Evolutionary conservation across 768 basidiomycete genomes (phyloP).

Genomic region (Termitomyces sp.): DNA sequence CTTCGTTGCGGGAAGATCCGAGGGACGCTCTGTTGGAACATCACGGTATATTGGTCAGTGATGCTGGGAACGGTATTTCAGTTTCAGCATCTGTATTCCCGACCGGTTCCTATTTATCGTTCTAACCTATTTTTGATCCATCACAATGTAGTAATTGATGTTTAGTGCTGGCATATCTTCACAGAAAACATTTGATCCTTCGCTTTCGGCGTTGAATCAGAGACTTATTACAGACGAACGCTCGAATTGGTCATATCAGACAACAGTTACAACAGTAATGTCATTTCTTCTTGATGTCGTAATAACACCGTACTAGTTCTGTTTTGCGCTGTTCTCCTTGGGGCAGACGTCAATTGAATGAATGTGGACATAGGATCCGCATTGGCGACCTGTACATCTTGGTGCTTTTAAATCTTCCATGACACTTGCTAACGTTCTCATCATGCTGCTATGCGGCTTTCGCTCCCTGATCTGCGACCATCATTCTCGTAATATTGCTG

Average conservation of each 20-base stretch:
- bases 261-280: background rate
- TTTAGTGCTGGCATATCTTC: background rate
- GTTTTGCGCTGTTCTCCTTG: background rate
- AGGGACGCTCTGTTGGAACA: background rate
- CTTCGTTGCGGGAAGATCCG: conserved; percentile 7
- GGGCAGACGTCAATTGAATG: background rate
- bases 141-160: conserved; percentile 9
- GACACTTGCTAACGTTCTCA: too few relatives aligned
- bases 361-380: too few relatives aligned
- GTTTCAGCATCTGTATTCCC: background rate
- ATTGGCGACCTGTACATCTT: too few relatives aligned
- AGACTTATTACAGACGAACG: background rate
- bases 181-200: conserved; percentile 10
- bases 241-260: background rate
- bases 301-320: background rate
- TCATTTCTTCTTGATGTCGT: background rate
- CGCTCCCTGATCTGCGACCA: conserved; percentile 3
- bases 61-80: conserved; percentile 12
- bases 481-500: background rate
- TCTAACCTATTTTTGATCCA: background rate
- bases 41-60: background rate
- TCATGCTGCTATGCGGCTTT: background rate
- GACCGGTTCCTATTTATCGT: conserved; percentile 5
- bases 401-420: too few relatives aligned
- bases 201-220: conserved; percentile 1